Percentiles rank a stretch among this genome's conserved stretches.
phyloP scores from a whole-genome alignment of 148 eudicot genomes.

The Nepenthes mirabilis region DNA sequence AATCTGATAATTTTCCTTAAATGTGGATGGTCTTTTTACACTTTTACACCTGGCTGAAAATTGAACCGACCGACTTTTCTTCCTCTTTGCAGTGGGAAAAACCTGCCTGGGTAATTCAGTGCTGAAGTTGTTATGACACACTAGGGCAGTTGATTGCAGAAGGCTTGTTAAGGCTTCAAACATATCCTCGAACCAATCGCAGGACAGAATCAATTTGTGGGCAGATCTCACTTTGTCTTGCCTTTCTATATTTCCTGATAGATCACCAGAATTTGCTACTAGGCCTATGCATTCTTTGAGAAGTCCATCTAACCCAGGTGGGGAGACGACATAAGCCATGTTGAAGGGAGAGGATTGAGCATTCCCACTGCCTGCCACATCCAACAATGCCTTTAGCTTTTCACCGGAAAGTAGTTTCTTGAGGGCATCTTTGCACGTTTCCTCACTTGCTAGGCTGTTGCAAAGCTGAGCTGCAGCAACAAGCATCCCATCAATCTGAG shows the following conservation, averaged over 20 bases:
- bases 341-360: constrained; percentile 61
- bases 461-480: constrained; percentile 56
- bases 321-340: constrained; percentile 42
- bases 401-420: constrained; percentile 46
- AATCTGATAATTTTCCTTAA: constrained; percentile 45
- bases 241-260: constrained; percentile 39
- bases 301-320: constrained; percentile 33
- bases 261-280: constrained; percentile 38
- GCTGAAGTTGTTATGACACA: constrained; percentile 39
- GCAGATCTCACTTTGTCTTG: constrained; percentile 74
- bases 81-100: constrained; percentile 27
- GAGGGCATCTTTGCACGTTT: constrained; percentile 24
- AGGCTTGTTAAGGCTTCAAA: constrained; percentile 34
- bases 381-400: constrained; percentile 49
- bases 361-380: constrained; percentile 30
- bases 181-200: constrained; percentile 62
- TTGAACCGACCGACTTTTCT: constrained; percentile 26
- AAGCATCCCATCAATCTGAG: constrained; percentile 57
- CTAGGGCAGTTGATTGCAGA: constrained; percentile 40
- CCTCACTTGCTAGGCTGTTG: constrained; percentile 35
- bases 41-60: constrained; percentile 21
- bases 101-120: constrained; percentile 29
- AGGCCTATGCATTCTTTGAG: constrained; percentile 51
- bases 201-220: constrained; percentile 67
- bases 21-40: constrained; percentile 26